Percentiles rank a stretch among this genome's conserved stretches.
Evolutionary conservation across 169 alveolate species (phyloP).

Genomic region (Plasmodium fragile): DNA sequence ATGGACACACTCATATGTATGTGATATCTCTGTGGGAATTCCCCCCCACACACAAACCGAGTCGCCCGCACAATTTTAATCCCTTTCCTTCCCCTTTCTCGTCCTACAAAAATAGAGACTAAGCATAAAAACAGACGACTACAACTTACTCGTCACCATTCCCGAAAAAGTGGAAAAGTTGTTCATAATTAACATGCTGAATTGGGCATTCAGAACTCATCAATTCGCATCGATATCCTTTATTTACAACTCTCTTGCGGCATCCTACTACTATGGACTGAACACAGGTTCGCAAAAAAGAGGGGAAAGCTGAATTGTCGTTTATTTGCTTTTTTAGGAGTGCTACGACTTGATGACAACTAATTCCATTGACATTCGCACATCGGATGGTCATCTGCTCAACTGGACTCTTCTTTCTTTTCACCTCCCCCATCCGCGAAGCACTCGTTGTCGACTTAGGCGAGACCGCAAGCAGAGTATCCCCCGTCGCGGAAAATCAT

Average conservation of each 20-base stretch:
- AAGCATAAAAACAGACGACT: constrained; percentile 36
- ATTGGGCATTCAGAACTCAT: constrained; percentile 67
- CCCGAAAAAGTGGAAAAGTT: constrained; percentile 67
- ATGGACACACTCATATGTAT: background rate
- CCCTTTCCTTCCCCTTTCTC: background rate
- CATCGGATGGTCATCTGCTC: background rate
- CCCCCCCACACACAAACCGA: background rate
- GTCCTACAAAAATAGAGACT: constrained; percentile 25
- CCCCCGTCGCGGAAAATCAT: constrained; percentile 71
- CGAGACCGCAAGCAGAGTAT: constrained; percentile 58
- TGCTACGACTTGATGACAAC: background rate
- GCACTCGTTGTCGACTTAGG: constrained; percentile 72
- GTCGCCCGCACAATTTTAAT: background rate
- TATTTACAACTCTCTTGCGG: constrained; percentile 63
- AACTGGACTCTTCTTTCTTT: background rate
- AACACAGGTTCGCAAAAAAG: constrained; percentile 42
- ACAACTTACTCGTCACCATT: constrained; percentile 50
- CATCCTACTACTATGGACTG: constrained; percentile 72
- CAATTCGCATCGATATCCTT: constrained; percentile 62
- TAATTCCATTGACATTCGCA: background rate
- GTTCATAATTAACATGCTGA: constrained; percentile 28
- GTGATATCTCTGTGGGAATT: background rate
- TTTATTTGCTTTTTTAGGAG: background rate
- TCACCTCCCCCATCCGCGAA: background rate
- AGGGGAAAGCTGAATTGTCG: background rate